Base-by-base conservation (phyloP, 164 flowering plant genomes). In the Protea cynaroides region DNA sequence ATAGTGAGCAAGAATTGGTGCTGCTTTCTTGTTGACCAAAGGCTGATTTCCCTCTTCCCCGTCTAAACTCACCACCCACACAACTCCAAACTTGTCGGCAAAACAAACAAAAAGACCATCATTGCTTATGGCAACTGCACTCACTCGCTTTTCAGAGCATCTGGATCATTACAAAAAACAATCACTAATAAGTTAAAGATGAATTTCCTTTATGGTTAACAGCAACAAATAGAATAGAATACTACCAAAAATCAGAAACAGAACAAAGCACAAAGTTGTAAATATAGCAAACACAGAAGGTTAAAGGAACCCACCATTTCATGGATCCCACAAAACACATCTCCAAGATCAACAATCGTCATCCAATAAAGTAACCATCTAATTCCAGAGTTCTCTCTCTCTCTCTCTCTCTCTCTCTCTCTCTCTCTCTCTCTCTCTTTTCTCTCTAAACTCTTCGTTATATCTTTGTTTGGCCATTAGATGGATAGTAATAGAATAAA, bases 61-160 rank as follows among this genome's bases (percentile, higher is more conserved):
- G 53, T 69, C 73, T 24, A 88, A 55, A 66, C 72, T 77, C 64
- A 83, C 82, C 38, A 76, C 83, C 92, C 96, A 91, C 19, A 91
- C 89, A 60, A 85, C 96, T 52, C 97, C 99, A 79, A 95, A 95
- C 74, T 95, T 95, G 71, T 95, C 99, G 49, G 99, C 92, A 82
- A 80, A 94, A 76, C 86, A 81, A 56, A 85, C 87, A 80, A 76
- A 82, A 21, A 46, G 61, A 25, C 75, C 88, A 73, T 94, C 89
- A 57, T 59, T 73, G 72, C 92, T 89, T 63, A 94, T 72, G 5
- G 96, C 89, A 76, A 85, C 84, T 10, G 97, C 96, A 70, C 81
- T 91, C 67, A 94, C 99, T 78, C 96, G 82, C 89, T 94, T 94
- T 71, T 94, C 99, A 2, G 96, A 80, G 62, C 63, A 77, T 73